These are phyloP conservation scores for Trichoderma sp. DNA, from an alignment of 2,329 filamentous ascomycete genomes.

Conservation along the genomic window DNA sequence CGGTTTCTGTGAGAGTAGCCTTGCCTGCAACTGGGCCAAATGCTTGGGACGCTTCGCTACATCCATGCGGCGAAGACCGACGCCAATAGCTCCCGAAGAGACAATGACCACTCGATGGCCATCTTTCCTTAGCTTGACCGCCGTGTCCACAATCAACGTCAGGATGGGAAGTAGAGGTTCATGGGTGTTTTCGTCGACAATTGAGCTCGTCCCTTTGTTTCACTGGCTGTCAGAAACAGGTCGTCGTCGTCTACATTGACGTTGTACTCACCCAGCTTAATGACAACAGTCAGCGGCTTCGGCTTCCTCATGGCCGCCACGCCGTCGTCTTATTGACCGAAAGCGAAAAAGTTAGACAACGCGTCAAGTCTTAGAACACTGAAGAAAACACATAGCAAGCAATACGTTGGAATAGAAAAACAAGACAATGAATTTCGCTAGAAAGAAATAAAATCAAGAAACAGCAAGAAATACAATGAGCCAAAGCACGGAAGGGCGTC, in stretches of 20 bases:
- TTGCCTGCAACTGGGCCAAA: conserved; percentile 78
- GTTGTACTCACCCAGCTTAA: conserved; percentile 72
- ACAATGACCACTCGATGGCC: conserved; percentile 94
- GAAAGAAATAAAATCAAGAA: neutral
- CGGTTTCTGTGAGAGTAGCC: neutral
- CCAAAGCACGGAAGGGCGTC: neutral
- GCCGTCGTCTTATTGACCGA: neutral
- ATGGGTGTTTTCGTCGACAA: conserved; percentile 93
- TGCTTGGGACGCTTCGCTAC: conserved; percentile 84
- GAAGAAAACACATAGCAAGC: neutral
- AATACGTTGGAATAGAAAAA: neutral
- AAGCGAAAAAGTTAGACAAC: neutral
- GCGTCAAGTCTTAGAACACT: neutral
- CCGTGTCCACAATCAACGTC: conserved; percentile 90
- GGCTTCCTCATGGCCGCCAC: conserved; percentile 59
- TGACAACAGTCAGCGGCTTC: conserved; percentile 62
- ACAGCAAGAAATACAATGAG: neutral
- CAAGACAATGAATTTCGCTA: neutral
- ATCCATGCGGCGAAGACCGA: conserved; percentile 87
- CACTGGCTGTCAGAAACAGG: neutral
- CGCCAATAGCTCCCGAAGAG: conserved; percentile 94
- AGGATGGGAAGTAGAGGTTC: conserved; percentile 89
- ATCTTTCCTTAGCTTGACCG: conserved; percentile 80
- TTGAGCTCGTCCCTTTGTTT: conserved; percentile 85
- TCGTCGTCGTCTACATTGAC: neutral